Percentiles rank a stretch among this genome's conserved stretches.
Evolutionary conservation across 805 yeast species (phyloP).

Genomic region (Candida ovalis): DNA sequence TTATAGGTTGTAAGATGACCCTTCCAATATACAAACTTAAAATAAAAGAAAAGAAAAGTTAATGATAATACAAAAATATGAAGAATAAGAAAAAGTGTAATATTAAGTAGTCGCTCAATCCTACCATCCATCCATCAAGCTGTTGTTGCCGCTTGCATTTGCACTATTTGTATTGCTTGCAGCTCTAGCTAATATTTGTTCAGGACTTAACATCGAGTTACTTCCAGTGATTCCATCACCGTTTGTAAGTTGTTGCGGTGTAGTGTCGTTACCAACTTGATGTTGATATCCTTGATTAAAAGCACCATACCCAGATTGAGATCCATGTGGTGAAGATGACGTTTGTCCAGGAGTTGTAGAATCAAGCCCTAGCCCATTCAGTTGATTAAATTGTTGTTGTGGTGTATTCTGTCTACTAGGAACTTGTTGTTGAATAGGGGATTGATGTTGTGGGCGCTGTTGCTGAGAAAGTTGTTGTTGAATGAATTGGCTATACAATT

Average conservation of each 20-base stretch:
- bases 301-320: neutral
- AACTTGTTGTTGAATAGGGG: constrained; percentile 20
- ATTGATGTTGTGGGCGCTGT: constrained; percentile 7
- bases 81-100: neutral
- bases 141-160: constrained; percentile 2
- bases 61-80: neutral
- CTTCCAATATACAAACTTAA: neutral
- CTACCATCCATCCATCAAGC: constrained; percentile 22
- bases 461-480: constrained; percentile 24
- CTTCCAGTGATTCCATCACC: constrained; percentile 5
- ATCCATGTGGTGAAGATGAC: constrained; percentile 23
- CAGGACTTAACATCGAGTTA: constrained; percentile 27
- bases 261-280: constrained; percentile 4
- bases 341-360: constrained; percentile 2
- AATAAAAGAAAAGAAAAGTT: neutral
- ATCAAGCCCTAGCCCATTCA: constrained; percentile 2
- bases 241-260: constrained; percentile 11
- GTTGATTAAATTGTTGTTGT: constrained; percentile 16
- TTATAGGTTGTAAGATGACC: neutral
- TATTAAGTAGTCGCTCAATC: neutral
- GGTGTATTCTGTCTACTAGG: constrained; percentile 15
- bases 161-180: constrained; percentile 8
- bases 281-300: constrained; percentile 5
- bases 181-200: constrained; percentile 33
- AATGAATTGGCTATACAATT: constrained; percentile 13